phyloP scores from a whole-genome alignment of 2,329 filamentous ascomycete genomes.

The Hypoxylon sp. region DNA sequence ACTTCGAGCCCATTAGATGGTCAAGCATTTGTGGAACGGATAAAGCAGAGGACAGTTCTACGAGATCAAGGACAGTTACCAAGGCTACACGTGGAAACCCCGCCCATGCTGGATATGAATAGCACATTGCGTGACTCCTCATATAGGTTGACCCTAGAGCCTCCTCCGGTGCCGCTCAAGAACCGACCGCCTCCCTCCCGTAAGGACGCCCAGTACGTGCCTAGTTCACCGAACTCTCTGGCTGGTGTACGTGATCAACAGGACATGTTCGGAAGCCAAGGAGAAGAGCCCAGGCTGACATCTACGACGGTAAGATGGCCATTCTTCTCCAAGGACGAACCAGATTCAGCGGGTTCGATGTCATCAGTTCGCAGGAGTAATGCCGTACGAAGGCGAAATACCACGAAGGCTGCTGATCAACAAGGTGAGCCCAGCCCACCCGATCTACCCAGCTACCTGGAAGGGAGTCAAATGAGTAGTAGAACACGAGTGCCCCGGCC shows the following conservation, averaged over 20 bases:
- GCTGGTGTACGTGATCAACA: not conserved
- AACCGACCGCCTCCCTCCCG: not conserved
- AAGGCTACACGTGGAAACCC: not conserved
- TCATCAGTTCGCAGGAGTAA: not conserved
- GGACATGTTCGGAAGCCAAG: not conserved
- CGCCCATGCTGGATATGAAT: not conserved
- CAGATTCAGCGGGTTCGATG: not conserved
- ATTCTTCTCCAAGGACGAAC: not conserved
- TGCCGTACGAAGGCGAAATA: not conserved
- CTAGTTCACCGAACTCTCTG: not conserved
- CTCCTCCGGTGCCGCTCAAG: not conserved
- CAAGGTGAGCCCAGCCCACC: not conserved
- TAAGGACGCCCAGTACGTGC: not conserved
- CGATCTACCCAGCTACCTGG: too few relatives aligned
- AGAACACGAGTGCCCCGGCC: too few relatives aligned
- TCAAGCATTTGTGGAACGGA: not conserved
- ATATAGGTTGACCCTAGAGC: not conserved
- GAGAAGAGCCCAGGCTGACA: not conserved
- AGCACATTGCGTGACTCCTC: not conserved
- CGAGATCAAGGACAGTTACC: not conserved
- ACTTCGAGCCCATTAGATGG: not conserved
- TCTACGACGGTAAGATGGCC: conserved; percentile 10
- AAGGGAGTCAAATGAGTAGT: too few relatives aligned
- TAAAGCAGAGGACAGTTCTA: not conserved
- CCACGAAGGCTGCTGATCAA: too few relatives aligned